Evolutionary conservation across 176 grass and related monocot species (phyloP), one percentile per base, ranked within the genome.

Genomic region (Carex pumila): DNA sequence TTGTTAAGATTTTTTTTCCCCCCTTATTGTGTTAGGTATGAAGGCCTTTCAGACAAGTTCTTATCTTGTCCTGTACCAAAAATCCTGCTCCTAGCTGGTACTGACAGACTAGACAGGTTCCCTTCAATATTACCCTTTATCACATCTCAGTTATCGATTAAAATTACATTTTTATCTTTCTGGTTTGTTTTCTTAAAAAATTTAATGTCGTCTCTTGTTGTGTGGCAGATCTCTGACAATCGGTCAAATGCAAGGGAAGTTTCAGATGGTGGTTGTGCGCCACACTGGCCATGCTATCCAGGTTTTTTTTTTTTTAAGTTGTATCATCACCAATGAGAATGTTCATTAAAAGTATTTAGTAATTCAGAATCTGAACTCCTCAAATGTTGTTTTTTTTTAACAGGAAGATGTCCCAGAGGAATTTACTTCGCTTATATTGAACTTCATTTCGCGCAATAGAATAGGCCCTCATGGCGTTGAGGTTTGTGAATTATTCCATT

Each of bases 201-300:
- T 87, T 41, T 56, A 71, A 31, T 85, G 75, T 54, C 31, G 79
- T 68, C 1, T 30, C n/a, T 83, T 89, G n/a, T 21, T 87, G 79
- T 49, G 86, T 82, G 87, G 82, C 88, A 99, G 96, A 68, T 82
- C 86, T 87, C 88, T 99, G 86, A 99, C 96, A 82, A 99, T 99
- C 74, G 96, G 96, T 76, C 96, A 99, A 88, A 99, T 99, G 93
- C 93, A 99, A 95, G 96, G 96, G 12, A 99, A 99, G 71, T 95
- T 99, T 89, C 93, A 94, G 90, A 95, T 94, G 93, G 79, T 95
- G 18, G 87, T 93, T 53, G 89, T 95, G 79, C 89, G 89, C 19
- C 91, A 93, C 49, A 99, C 96, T 88, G 96, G 96, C 59, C 96
- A 99, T 90, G 96, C 96, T 60, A 95, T 99, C 86, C 96, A 95